Percentiles rank a stretch among this genome's conserved stretches.
phyloP scores from a whole-genome alignment of 257 asterid species.

The Fraxinus pennsylvanica region DNA sequence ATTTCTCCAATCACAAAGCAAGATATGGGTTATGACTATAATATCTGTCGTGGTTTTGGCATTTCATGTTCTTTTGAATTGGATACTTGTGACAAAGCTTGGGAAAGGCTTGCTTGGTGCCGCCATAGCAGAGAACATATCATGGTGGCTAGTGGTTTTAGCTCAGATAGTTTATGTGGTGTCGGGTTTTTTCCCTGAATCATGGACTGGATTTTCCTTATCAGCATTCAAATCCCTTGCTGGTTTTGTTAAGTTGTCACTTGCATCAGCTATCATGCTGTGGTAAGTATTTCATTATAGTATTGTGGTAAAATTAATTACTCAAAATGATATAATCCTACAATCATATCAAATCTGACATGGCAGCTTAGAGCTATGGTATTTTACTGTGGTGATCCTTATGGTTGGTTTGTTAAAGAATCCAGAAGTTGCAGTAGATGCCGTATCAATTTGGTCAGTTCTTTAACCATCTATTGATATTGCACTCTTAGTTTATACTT shows the following conservation, averaged over 20 bases:
- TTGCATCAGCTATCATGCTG: conserved; percentile 85
- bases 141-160: conserved; percentile 81
- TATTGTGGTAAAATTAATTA: neutral
- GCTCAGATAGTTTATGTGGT: conserved; percentile 74
- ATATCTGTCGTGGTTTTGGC: conserved; percentile 51
- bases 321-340: neutral
- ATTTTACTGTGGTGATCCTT: conserved; percentile 62
- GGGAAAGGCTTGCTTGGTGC: conserved; percentile 71
- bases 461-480: neutral
- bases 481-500: neutral
- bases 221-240: conserved; percentile 59
- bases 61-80: conserved; percentile 62
- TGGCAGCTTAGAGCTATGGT: conserved; percentile 86
- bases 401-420: conserved; percentile 81
- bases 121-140: conserved; percentile 72
- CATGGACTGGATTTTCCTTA: conserved; percentile 81
- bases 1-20: conserved; percentile 86
- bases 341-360: neutral
- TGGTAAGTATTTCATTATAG: conserved; percentile 51
- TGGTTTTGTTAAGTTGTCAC: conserved; percentile 68
- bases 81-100: conserved; percentile 59
- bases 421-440: conserved; percentile 77
- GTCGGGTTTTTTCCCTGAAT: conserved; percentile 63
- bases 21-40: conserved; percentile 76
- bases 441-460: conserved; percentile 78